A percentile compares a stretch with the other conserved stretches of the same genome.
These are phyloP conservation scores for Metschnikowia matae DNA, from an alignment of 805 yeast genomes.

Conservation along the genomic window DNA sequence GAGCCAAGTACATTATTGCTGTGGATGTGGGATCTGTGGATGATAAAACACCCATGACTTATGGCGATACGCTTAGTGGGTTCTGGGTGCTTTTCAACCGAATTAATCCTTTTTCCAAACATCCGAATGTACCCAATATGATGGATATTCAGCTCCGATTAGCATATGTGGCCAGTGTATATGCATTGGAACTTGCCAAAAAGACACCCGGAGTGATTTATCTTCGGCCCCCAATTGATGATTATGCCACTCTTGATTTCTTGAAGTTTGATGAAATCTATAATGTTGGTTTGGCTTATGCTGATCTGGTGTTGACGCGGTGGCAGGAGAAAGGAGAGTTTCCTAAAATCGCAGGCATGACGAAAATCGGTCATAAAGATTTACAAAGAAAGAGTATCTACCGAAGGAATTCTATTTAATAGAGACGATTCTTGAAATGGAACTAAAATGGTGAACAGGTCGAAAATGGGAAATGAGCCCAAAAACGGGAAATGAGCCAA, in stretches of 20 bases:
- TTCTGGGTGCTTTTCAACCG: slow-evolving; percentile 84
- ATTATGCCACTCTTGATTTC: slow-evolving; percentile 87
- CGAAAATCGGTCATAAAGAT: slow-evolving; percentile 8
- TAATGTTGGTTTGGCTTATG: slow-evolving; percentile 74
- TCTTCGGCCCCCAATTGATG: slow-evolving; percentile 90
- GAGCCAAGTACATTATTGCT: slow-evolving; percentile 84
- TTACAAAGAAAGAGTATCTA: slow-evolving; percentile 7
- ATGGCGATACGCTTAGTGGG: slow-evolving; percentile 92
- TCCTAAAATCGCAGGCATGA: slow-evolving; percentile 57
- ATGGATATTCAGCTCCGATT: slow-evolving; percentile 90
- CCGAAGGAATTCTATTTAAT: slow-evolving; percentile 17
- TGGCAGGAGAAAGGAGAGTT: slow-evolving; percentile 51
- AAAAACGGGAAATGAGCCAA: too few relatives aligned
- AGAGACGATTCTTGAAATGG: not conserved
- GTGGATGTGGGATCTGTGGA: slow-evolving; percentile 96
- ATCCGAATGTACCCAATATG: slow-evolving; percentile 89
- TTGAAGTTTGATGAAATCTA: slow-evolving; percentile 88
- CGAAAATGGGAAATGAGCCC: too few relatives aligned
- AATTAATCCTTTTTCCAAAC: slow-evolving; percentile 83
- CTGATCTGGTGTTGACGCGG: slow-evolving; percentile 50
- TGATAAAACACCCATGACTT: slow-evolving; percentile 82
- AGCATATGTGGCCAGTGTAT: slow-evolving; percentile 93
- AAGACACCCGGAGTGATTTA: slow-evolving; percentile 79
- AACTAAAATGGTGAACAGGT: too few relatives aligned
- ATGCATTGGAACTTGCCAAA: slow-evolving; percentile 87